Evolutionary conservation across 2,329 filamentous ascomycete species (phyloP).

Genomic region (Trichoderma harzianum): DNA sequence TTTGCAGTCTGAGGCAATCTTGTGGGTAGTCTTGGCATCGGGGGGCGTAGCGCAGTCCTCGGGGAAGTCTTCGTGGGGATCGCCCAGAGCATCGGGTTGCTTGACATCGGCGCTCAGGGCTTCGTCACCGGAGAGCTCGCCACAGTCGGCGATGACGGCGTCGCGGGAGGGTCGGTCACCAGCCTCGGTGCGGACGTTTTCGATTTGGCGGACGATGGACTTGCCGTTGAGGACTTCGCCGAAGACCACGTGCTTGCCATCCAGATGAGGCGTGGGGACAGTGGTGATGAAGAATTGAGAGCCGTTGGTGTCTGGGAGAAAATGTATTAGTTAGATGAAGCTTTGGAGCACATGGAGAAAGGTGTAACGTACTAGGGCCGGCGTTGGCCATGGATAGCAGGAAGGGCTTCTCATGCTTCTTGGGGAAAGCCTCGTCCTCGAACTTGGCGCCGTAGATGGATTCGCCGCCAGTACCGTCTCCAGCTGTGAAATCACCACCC

Average conservation of each 20-base stretch:
- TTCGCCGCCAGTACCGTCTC: slow-evolving; percentile 93
- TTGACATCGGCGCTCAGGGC: slow-evolving; percentile 66
- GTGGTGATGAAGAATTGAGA: slow-evolving; percentile 99
- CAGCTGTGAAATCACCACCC: slow-evolving; percentile 92
- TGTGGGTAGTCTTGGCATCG: slow-evolving; percentile 64
- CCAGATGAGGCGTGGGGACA: slow-evolving; percentile 88
- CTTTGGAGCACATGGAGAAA: background rate
- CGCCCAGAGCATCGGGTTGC: slow-evolving; percentile 74
- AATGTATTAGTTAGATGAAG: background rate
- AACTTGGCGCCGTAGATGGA: slow-evolving; percentile 98
- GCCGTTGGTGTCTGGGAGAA: slow-evolving; percentile 75
- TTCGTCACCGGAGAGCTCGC: slow-evolving; percentile 72
- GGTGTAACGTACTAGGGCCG: slow-evolving; percentile 66
- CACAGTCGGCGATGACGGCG: slow-evolving; percentile 76
- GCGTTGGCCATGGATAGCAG: slow-evolving; percentile 97
- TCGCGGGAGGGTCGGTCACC: slow-evolving; percentile 76
- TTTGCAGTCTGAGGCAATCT: slow-evolving; percentile 83
- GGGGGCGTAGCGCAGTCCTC: slow-evolving; percentile 71
- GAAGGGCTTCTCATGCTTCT: slow-evolving; percentile 91
- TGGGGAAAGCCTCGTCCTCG: slow-evolving; percentile 89
- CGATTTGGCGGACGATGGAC: slow-evolving; percentile 83
- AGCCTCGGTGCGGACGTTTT: slow-evolving; percentile 71
- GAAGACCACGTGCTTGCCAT: slow-evolving; percentile 96
- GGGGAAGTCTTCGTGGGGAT: slow-evolving; percentile 93
- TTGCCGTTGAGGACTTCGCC: slow-evolving; percentile 92